Conservation (phyloP, 169 alveolate species). For the Cryptosporidium ryanae region DNA sequence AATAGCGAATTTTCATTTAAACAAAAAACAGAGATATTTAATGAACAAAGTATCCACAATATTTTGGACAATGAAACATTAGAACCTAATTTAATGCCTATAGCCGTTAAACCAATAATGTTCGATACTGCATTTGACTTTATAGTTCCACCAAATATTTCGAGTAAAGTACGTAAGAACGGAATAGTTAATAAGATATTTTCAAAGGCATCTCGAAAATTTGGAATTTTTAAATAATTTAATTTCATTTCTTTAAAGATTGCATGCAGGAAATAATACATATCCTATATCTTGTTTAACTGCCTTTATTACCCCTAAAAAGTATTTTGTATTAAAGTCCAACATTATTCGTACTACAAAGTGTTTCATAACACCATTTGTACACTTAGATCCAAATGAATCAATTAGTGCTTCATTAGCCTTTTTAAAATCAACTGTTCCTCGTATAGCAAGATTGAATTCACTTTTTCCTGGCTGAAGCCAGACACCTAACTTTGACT, state of each 20-base stretch:
- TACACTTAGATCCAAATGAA: constrained; percentile 34
- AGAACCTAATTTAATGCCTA: constrained; percentile 31
- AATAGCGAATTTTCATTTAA: neutral
- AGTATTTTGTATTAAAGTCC: constrained; percentile 55
- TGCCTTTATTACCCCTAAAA: constrained; percentile 51
- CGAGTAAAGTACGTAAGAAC: constrained; percentile 11
- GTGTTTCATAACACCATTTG: constrained; percentile 4
- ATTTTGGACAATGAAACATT: constrained; percentile 17
- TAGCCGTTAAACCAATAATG: constrained; percentile 71
- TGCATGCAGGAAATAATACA: constrained; percentile 62
- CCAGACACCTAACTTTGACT: constrained; percentile 53
- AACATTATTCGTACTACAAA: constrained; percentile 23
- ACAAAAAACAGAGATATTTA: neutral
- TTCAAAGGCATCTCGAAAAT: constrained; percentile 46
- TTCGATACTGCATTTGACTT: constrained; percentile 66
- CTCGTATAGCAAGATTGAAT: constrained; percentile 25
- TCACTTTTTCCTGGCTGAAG: constrained; percentile 59
- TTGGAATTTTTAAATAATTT: constrained; percentile 34
- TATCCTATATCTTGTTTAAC: constrained; percentile 73
- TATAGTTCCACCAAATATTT: constrained; percentile 25
- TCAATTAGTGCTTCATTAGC: constrained; percentile 22
- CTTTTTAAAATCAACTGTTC: constrained; percentile 26
- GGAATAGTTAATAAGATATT: constrained; percentile 59
- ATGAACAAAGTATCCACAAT: neutral
- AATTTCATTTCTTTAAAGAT: constrained; percentile 1